Evolutionary conservation across 2,329 filamentous ascomycete species (phyloP).

Genomic region (Botrytis paeoniae): DNA sequence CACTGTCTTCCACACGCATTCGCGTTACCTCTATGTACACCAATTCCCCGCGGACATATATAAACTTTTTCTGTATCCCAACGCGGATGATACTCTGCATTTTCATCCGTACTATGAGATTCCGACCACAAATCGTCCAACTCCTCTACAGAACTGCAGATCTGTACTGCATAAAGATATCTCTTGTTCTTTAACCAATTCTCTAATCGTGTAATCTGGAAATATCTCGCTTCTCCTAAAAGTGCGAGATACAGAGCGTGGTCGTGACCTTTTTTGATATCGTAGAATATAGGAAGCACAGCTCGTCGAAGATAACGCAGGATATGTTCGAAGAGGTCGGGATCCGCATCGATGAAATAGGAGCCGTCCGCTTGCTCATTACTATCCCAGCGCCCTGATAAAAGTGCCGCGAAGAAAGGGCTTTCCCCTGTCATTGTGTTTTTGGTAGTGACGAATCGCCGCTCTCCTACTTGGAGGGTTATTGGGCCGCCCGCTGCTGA

Average conservation of each 20-base stretch:
- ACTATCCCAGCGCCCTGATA: slow-evolving; percentile 33
- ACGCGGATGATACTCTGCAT: slow-evolving; percentile 11
- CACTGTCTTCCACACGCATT: slow-evolving; percentile 11
- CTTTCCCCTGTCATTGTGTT: slow-evolving; percentile 6
- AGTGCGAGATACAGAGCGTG: slow-evolving; percentile 38
- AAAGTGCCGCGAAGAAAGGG: slow-evolving; percentile 13
- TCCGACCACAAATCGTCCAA: neutral
- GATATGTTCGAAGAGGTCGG: slow-evolving; percentile 39
- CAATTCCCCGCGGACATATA: slow-evolving; percentile 37
- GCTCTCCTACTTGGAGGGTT: slow-evolving; percentile 19
- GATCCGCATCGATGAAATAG: slow-evolving; percentile 43
- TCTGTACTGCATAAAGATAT: slow-evolving; percentile 19
- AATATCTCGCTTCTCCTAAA: slow-evolving; percentile 39
- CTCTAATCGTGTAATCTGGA: slow-evolving; percentile 35
- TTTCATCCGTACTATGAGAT: neutral
- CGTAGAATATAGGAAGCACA: slow-evolving; percentile 40
- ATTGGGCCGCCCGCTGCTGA: neutral
- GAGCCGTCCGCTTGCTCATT: slow-evolving; percentile 35
- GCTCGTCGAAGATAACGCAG: slow-evolving; percentile 39
- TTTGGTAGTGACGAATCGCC: slow-evolving; percentile 8
- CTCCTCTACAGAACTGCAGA: slow-evolving; percentile 19
- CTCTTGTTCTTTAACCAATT: slow-evolving; percentile 31
- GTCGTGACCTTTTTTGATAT: slow-evolving; percentile 36
- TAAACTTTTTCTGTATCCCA: slow-evolving; percentile 42
- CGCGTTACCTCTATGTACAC: slow-evolving; percentile 23